Conservation (phyloP, 208 protist species). For the Leptomonas pyrrhocoris region DNA sequence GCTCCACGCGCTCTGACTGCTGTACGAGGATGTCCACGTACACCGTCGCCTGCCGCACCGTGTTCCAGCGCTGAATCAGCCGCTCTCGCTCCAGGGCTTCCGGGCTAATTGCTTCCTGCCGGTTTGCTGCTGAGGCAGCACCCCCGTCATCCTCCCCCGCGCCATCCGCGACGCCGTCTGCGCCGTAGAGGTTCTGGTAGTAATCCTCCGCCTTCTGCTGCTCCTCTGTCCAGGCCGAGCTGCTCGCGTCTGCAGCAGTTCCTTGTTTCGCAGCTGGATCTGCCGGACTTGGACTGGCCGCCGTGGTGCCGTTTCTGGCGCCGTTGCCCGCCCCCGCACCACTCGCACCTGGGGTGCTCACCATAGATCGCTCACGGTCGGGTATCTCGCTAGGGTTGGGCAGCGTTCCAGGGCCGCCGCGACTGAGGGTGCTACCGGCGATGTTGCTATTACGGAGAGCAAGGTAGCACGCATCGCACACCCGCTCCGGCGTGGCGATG, state of each 20-base stretch:
- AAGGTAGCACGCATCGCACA: slow-evolving; percentile 78
- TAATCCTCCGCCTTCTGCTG: slow-evolving; percentile 23
- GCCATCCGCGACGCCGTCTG: slow-evolving; percentile 1
- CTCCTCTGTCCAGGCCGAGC: slow-evolving; percentile 20
- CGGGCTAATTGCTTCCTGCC: slow-evolving; percentile 18
- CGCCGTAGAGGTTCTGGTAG: slow-evolving; percentile 34
- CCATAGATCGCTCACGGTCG: slow-evolving; percentile 8
- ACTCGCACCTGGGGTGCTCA: background rate
- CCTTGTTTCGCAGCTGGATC: background rate
- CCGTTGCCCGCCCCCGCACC: background rate
- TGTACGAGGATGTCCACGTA: slow-evolving; percentile 85
- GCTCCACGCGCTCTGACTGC: slow-evolving; percentile 69
- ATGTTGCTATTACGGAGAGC: slow-evolving; percentile 40
- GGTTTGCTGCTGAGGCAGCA: background rate
- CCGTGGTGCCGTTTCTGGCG: background rate
- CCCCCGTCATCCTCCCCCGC: background rate
- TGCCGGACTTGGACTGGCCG: background rate
- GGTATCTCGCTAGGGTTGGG: slow-evolving; percentile 21
- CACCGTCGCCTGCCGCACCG: slow-evolving; percentile 56
- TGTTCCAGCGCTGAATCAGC: slow-evolving; percentile 58
- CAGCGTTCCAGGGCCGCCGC: slow-evolving; percentile 1
- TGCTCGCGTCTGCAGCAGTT: background rate
- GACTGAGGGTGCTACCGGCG: slow-evolving; percentile 18
- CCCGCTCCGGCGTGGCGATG: slow-evolving; percentile 56
- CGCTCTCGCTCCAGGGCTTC: slow-evolving; percentile 56